Evolutionary conservation across 73 alveolate species (phyloP).

Genomic region (Durusdinium trenchii): DNA sequence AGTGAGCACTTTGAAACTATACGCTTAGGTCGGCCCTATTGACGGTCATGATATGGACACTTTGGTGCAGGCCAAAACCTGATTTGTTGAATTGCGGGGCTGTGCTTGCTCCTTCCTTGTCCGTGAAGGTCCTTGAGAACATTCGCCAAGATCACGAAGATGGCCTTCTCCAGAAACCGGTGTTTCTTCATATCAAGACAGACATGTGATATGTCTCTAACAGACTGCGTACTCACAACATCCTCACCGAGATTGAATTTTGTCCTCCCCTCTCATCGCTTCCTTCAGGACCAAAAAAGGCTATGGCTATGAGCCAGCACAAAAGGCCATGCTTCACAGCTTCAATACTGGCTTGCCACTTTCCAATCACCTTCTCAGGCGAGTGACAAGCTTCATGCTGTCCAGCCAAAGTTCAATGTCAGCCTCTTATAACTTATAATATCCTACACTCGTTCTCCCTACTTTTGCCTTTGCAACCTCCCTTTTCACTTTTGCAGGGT

Average conservation of each 20-base stretch:
- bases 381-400: slow-evolving; percentile 90
- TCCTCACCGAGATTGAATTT: no score
- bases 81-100: neutral
- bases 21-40: slow-evolving; percentile 77
- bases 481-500: neutral
- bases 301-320: slow-evolving; percentile 97
- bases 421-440: neutral
- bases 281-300: slow-evolving; percentile 96
- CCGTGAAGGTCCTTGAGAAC: slow-evolving; percentile 56
- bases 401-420: slow-evolving; percentile 80
- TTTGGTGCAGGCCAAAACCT: slow-evolving; percentile 32
- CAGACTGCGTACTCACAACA: no score
- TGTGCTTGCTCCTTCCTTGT: neutral
- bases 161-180: slow-evolving; percentile 96
- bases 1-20: neutral
- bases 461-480: neutral
- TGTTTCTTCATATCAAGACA: slow-evolving; percentile 97
- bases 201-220: no score
- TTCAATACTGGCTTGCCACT: neutral
- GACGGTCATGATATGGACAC: slow-evolving; percentile 95
- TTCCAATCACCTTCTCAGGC: slow-evolving; percentile 17
- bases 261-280: no score
- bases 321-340: slow-evolving; percentile 41
- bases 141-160: slow-evolving; percentile 94
- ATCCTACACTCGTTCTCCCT: neutral